Evolutionary conservation across 306 rosid genomes (phyloP).

Genomic region (Quercus bicolor): DNA sequence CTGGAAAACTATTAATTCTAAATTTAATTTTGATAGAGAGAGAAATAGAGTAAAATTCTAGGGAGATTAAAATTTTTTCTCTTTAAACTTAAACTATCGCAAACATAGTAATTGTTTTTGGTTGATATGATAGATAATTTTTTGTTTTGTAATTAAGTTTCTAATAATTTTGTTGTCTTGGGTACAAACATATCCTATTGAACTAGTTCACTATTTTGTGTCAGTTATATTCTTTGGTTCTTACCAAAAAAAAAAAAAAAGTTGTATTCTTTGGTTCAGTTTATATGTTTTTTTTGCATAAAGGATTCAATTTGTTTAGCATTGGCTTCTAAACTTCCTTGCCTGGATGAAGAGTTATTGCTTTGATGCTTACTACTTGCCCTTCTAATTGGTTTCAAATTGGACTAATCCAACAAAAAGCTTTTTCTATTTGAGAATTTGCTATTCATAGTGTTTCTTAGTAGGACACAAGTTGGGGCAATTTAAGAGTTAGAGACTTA

Average conservation of each 20-base stretch:
- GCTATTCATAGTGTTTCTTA: not conserved
- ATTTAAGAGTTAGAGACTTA: no score
- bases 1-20: no score
- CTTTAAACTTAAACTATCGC: no score
- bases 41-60: no score
- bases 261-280: slow-evolving; percentile 14
- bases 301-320: not conserved
- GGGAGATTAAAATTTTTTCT: no score
- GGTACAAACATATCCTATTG: not conserved
- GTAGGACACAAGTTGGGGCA: no score
- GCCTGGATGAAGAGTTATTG: not conserved
- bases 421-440: not conserved
- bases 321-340: no score
- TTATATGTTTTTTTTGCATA: not conserved
- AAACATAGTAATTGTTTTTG: not conserved
- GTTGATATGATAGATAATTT: not conserved
- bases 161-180: not conserved
- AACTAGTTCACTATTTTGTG: not conserved
- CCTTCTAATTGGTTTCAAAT: not conserved
- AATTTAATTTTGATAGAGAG: no score
- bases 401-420: not conserved
- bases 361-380: not conserved
- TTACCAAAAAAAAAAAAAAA: not conserved
- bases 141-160: not conserved
- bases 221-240: slow-evolving; percentile 18